These are phyloP conservation scores for Syzygium grande DNA, from an alignment of 345 rosid species.

Conservation along the genomic window DNA sequence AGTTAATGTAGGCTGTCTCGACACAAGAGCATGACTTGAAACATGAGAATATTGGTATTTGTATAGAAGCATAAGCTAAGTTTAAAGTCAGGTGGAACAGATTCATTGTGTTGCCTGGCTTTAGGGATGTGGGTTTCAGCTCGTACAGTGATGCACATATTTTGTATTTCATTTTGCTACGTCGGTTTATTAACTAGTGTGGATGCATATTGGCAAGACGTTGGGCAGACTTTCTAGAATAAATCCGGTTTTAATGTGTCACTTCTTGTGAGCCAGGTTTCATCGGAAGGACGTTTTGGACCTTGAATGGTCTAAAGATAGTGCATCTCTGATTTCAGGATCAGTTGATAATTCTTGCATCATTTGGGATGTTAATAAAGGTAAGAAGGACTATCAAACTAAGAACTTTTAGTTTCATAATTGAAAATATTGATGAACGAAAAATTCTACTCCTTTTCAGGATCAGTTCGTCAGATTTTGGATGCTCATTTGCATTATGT, in stretches of 20 bases:
- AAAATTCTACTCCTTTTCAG: slow-evolving; percentile 26
- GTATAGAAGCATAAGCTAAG: neutral
- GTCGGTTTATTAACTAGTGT: neutral
- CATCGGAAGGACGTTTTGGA: slow-evolving; percentile 93
- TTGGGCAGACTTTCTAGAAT: neutral
- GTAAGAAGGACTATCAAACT: slow-evolving; percentile 23
- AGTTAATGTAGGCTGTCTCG: neutral
- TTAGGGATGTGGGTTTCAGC: neutral
- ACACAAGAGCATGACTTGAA: neutral
- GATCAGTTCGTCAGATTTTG: slow-evolving; percentile 82
- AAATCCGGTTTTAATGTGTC: neutral
- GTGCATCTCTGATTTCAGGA: slow-evolving; percentile 73
- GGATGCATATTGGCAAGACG: neutral
- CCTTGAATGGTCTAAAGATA: slow-evolving; percentile 86
- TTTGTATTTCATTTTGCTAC: neutral
- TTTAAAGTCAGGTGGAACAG: neutral
- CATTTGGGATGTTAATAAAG: slow-evolving; percentile 92
- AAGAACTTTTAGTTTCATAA: neutral
- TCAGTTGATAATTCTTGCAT: slow-evolving; percentile 98
- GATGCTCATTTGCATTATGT: slow-evolving; percentile 93
- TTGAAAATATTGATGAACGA: neutral
- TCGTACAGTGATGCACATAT: neutral
- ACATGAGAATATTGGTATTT: neutral
- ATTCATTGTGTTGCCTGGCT: neutral
- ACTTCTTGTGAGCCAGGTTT: slow-evolving; percentile 38